Evolutionary conservation across 1,284 basidiomycete species (phyloP).

Genomic region (Ceratobasidium sp.): DNA sequence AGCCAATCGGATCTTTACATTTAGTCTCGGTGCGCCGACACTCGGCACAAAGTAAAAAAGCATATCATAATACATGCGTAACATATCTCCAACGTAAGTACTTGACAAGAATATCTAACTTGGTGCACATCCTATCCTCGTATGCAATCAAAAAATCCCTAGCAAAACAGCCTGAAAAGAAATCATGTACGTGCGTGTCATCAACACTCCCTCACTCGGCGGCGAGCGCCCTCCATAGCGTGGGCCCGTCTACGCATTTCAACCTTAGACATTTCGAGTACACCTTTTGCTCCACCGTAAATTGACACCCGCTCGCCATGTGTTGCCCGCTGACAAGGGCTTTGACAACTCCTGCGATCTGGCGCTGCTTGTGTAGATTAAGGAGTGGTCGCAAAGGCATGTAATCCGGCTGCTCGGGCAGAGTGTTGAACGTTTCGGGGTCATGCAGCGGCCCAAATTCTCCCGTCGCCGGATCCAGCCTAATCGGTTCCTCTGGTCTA

Average conservation of each 20-base stretch:
- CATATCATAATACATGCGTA: too few species aligned
- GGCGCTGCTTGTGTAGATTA: slow-evolving; percentile 87
- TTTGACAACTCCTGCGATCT: slow-evolving; percentile 80
- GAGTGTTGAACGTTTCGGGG: slow-evolving; percentile 77
- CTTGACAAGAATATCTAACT: too few species aligned
- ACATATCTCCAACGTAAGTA: too few species aligned
- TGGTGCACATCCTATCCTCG: too few species aligned
- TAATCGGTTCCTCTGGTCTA: slow-evolving; percentile 72
- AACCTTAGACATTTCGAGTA: slow-evolving; percentile 80
- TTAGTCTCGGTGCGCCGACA: too few species aligned
- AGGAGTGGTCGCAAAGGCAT: slow-evolving; percentile 86
- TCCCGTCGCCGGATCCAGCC: slow-evolving; percentile 68
- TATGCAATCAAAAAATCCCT: too few species aligned
- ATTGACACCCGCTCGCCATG: slow-evolving; percentile 73
- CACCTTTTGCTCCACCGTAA: slow-evolving; percentile 74
- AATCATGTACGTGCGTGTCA: too few species aligned
- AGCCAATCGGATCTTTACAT: too few species aligned
- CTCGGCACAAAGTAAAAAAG: too few species aligned
- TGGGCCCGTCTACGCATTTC: slow-evolving; percentile 65
- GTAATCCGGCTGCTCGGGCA: slow-evolving; percentile 73
- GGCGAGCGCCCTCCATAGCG: slow-evolving; percentile 23
- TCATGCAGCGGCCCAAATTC: slow-evolving; percentile 73
- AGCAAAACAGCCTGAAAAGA: too few species aligned
- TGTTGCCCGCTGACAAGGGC: slow-evolving; percentile 82
- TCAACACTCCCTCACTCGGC: not conserved